phyloP scores from a whole-genome alignment of 768 basidiomycete species.

The Mrakia gelida region DNA sequence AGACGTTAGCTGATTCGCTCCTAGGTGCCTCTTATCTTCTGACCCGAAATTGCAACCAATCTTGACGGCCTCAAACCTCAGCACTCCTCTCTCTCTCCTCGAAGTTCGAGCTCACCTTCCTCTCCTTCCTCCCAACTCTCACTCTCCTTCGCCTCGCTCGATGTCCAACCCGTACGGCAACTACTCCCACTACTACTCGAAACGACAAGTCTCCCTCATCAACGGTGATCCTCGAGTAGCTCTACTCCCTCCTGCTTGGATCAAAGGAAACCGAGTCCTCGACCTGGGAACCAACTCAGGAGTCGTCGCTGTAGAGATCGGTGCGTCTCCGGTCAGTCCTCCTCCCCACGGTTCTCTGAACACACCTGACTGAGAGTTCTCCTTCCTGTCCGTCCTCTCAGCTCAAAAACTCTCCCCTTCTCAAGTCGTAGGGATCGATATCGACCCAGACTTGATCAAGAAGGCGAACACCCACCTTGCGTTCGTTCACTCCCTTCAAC shows the following conservation, averaged over 20 bases:
- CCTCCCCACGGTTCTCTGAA: background rate
- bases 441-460: constrained; percentile 17
- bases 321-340: constrained; percentile 45
- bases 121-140: background rate
- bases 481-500: constrained; percentile 26
- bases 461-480: constrained; percentile 26
- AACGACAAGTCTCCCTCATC: constrained; percentile 53
- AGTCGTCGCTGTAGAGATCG: constrained; percentile 79
- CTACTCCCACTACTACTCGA: constrained; percentile 58
- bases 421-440: constrained; percentile 26
- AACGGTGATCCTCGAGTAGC: constrained; percentile 59
- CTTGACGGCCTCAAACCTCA: too few relatives aligned
- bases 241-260: constrained; percentile 55
- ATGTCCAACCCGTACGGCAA: constrained; percentile 27
- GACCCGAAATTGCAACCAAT: too few relatives aligned
- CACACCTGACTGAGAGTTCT: background rate
- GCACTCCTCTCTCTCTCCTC: background rate
- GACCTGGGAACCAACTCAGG: constrained; percentile 88
- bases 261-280: constrained; percentile 59
- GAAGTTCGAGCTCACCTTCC: background rate
- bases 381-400: background rate
- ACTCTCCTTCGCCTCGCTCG: background rate
- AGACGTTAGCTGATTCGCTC: too few relatives aligned
- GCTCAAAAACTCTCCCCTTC: constrained; percentile 8
- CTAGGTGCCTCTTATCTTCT: too few relatives aligned